Evolutionary conservation across 164 flowering plant genomes (phyloP), one percentile per base, ranked within the genome.

Genomic region (Santalum album): DNA sequence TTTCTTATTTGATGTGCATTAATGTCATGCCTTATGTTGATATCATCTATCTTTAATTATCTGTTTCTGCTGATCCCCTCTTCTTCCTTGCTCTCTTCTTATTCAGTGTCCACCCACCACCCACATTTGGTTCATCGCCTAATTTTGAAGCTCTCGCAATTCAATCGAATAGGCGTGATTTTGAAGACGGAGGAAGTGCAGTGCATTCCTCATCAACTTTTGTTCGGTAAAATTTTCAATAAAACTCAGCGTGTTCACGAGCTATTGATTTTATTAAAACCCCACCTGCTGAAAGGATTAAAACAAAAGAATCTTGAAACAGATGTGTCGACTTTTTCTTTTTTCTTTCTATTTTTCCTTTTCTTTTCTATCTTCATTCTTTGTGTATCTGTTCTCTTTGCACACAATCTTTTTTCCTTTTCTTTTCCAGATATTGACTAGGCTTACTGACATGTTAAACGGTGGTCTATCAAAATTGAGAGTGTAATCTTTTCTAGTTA

Each of bases 111-210:
- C 53, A 50, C 26, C 53, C 53, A 25, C 53, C 53, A 12, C 53
- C 53, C 26, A 50, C 53, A 11, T 50, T 50, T 50, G 53, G 53
- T 5, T 50, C 35, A 26, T 25, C 53, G 7, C 53, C 53, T 25
- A 50, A 1, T 18, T 21, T 50, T 25, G 53, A 50, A 6, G 35
- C 35, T 17, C 11, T 50, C 26, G 53, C 36, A 25, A 17, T 50
- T 25, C 53, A 50, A 50, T 14, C 34, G 22, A 25, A 25, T 50
- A 25, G 14, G 7, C 2, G 17, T 29, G 3, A 29, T 17, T 12
- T 11, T 25, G 36, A 50, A 25, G 34, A 50, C 16, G 53, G 34
- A 50, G 36, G 26, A 1, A n/a, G 21, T 26, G 22, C 14, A 12
- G 35, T 25, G 32, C 25, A 29, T 15, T 50, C 53, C 2, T 3